These are phyloP conservation scores for Gyrodon tennesseensis DNA, from an alignment of 1,284 basidiomycete species.

Conservation along the genomic window DNA sequence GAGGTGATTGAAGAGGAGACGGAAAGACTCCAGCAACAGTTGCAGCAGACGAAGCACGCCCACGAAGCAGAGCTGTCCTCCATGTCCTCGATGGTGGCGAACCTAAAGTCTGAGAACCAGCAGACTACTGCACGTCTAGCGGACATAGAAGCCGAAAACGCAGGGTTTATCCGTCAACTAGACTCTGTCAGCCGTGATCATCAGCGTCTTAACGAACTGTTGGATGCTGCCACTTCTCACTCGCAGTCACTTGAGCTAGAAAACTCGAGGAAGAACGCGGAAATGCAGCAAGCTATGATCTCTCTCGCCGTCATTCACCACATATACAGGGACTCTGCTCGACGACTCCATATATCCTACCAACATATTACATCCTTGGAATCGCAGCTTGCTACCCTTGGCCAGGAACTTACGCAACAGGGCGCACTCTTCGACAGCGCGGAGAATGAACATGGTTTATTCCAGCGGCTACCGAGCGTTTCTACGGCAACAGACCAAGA, in stretches of 20 bases:
- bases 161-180: slow-evolving; percentile 27
- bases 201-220: slow-evolving; percentile 22
- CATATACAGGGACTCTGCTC: slow-evolving; percentile 27
- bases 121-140: slow-evolving; percentile 23
- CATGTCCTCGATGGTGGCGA: slow-evolving; percentile 27
- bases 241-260: slow-evolving; percentile 23
- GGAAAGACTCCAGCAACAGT: slow-evolving; percentile 58
- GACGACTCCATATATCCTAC: slow-evolving; percentile 23
- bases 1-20: slow-evolving; percentile 52
- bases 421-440: slow-evolving; percentile 4
- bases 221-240: slow-evolving; percentile 16
- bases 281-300: slow-evolving; percentile 38
- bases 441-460: slow-evolving; percentile 25
- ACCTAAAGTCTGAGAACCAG: slow-evolving; percentile 27
- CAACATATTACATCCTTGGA: slow-evolving; percentile 26
- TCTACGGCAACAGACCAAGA: slow-evolving; percentile 24
- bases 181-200: slow-evolving; percentile 22
- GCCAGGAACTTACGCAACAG: slow-evolving; percentile 22
- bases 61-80: slow-evolving; percentile 31
- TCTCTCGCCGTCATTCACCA: slow-evolving; percentile 42
- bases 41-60: slow-evolving; percentile 15
- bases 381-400: slow-evolving; percentile 26
- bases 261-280: slow-evolving; percentile 20
- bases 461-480: slow-evolving; percentile 15
- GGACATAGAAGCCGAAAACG: slow-evolving; percentile 30